These are phyloP conservation scores for Fusarium sororula DNA, from an alignment of 2,329 filamentous ascomycete genomes.

Conservation along the genomic window DNA sequence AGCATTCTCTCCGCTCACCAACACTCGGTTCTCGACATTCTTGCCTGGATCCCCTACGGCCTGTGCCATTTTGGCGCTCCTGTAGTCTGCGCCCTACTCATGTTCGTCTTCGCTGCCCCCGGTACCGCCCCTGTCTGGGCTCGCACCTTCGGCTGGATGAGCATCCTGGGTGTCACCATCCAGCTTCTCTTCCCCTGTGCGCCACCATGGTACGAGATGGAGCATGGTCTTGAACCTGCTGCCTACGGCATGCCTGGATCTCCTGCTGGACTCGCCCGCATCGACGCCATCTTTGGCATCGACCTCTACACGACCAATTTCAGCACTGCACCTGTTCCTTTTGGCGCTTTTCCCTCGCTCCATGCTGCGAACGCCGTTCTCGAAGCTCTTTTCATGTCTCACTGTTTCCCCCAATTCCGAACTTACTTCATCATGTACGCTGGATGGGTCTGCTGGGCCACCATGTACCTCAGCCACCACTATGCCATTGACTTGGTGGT, in stretches of 20 bases:
- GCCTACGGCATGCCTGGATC: conserved; percentile 92
- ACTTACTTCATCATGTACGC: conserved; percentile 85
- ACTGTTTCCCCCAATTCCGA: conserved; percentile 86
- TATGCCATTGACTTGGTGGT: conserved; percentile 94
- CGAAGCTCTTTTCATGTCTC: conserved; percentile 91
- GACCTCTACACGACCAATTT: conserved; percentile 95
- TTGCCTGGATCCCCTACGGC: conserved; percentile 95
- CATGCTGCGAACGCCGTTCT: conserved; percentile 90
- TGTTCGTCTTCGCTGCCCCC: conserved; percentile 90
- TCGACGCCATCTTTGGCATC: conserved; percentile 89
- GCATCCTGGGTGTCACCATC: conserved; percentile 84
- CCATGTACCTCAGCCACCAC: conserved; percentile 97
- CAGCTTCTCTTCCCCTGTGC: conserved; percentile 94
- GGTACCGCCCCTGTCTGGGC: conserved; percentile 87
- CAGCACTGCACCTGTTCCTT: conserved; percentile 88
- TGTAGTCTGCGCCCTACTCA: conserved; percentile 76
- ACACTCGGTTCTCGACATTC: conserved; percentile 80
- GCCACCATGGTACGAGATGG: conserved; percentile 96
- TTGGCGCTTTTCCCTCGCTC: conserved; percentile 93
- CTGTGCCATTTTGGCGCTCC: conserved; percentile 90
- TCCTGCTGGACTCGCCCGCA: conserved; percentile 86
- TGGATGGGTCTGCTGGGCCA: conserved; percentile 97
- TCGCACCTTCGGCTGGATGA: conserved; percentile 91
- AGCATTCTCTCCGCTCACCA: conserved; percentile 95
- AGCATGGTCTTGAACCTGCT: conserved; percentile 88